phyloP scores from a whole-genome alignment of 139 green algal genomes.

The Chlamydomonas sp. region DNA sequence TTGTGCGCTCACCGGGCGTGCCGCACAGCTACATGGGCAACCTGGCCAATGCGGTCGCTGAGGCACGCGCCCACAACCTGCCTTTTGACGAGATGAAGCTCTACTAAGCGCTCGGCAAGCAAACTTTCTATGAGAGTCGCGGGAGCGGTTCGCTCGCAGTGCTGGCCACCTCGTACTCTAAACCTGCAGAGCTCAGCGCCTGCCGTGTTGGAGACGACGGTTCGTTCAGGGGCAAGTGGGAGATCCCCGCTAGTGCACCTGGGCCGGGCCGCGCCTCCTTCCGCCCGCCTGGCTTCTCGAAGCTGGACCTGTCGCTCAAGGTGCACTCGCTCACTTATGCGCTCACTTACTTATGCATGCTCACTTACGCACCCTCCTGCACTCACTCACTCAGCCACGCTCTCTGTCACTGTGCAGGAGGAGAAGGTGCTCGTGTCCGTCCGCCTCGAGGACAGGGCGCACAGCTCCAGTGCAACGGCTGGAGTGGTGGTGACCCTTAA shows the following conservation, averaged over 20 bases:
- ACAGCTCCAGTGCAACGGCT: neutral
- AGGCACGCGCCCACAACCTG: neutral
- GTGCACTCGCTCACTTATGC: too few species aligned
- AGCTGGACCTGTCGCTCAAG: neutral
- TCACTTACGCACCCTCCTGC: too few species aligned
- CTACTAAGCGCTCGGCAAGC: neutral
- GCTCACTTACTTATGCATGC: too few species aligned
- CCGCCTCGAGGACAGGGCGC: neutral
- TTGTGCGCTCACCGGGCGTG: too few species aligned
- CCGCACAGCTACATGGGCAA: too few species aligned
- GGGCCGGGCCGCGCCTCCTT: neutral
- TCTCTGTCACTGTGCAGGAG: too few species aligned
- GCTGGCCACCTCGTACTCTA: neutral
- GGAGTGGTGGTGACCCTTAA: neutral
- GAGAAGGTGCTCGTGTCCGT: neutral
- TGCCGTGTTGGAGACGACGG: neutral
- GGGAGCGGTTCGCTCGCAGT: neutral
- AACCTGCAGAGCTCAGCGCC: neutral
- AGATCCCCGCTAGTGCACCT: neutral
- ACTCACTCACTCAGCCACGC: too few species aligned
- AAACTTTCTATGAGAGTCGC: slow-evolving; percentile 6
- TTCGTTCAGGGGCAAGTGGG: neutral
- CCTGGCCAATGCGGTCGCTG: too few species aligned
- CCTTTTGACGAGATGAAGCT: slow-evolving; percentile 7
- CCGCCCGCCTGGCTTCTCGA: neutral